Conservation (phyloP, 805 yeast species). For the Wickerhamomyces subpelliculosus region DNA sequence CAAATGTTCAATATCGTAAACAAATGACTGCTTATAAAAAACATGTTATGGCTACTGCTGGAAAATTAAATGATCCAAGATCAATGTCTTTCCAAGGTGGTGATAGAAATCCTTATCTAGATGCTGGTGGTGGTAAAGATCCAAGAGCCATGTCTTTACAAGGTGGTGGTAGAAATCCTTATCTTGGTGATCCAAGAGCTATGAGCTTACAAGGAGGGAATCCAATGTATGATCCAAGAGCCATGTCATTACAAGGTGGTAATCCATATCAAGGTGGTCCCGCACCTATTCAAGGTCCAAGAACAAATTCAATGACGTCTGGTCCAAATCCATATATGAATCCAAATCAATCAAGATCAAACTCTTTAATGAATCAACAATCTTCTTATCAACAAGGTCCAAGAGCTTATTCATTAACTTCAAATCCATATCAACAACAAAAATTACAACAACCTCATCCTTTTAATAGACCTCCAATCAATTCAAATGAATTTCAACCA, state of each 20-base stretch:
- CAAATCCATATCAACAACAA: conserved; percentile 17
- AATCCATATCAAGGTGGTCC: neutral
- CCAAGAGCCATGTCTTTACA: conserved; percentile 43
- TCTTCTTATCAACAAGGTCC: conserved; percentile 10
- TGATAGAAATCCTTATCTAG: conserved; percentile 16
- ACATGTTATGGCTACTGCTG: conserved; percentile 39
- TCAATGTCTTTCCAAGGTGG: conserved; percentile 36
- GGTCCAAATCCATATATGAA: conserved; percentile 2
- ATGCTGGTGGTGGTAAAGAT: conserved; percentile 20
- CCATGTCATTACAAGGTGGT: conserved; percentile 22
- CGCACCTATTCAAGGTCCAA: too few species aligned
- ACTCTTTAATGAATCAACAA: conserved; percentile 33
- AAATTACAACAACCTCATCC: too few species aligned
- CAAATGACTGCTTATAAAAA: conserved; percentile 65
- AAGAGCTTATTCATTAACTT: conserved; percentile 15
- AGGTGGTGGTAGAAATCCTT: conserved; percentile 17
- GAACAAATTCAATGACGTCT: conserved; percentile 28
- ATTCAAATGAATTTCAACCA: neutral
- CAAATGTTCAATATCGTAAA: conserved; percentile 61
- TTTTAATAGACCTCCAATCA: conserved; percentile 1
- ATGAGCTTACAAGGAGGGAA: conserved; percentile 19
- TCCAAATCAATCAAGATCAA: conserved; percentile 20
- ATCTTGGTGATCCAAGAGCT: conserved; percentile 19
- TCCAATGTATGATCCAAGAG: conserved; percentile 17
- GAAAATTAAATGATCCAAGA: conserved; percentile 33